phyloP scores from a whole-genome alignment of 192 early-diverging fungal species.

The Gonapodya prolifera region DNA sequence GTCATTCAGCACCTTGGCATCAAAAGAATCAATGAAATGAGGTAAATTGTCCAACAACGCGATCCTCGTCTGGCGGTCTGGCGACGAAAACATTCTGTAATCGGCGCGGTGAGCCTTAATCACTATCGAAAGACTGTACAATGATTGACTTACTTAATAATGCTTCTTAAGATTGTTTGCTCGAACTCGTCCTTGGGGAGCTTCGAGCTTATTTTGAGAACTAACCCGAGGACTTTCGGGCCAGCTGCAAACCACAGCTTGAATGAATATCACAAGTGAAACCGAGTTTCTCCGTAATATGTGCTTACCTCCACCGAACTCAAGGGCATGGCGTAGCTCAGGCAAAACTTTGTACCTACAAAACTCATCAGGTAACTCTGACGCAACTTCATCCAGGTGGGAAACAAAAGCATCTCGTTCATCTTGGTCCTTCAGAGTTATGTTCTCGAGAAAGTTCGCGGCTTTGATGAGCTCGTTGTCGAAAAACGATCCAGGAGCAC shows the following conservation, averaged over 20 bases:
- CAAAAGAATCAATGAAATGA: slow-evolving; percentile 53
- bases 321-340: slow-evolving; percentile 70
- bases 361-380: slow-evolving; percentile 68
- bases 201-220: slow-evolving; percentile 70
- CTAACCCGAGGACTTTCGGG: slow-evolving; percentile 57
- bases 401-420: slow-evolving; percentile 74
- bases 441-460: slow-evolving; percentile 79
- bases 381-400: slow-evolving; percentile 56
- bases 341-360: slow-evolving; percentile 88
- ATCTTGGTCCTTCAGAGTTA: slow-evolving; percentile 74
- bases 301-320: slow-evolving; percentile 52
- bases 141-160: slow-evolving; percentile 2
- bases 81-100: slow-evolving; percentile 73
- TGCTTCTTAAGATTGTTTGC: slow-evolving; percentile 34
- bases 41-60: slow-evolving; percentile 71
- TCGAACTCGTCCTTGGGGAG: slow-evolving; percentile 67
- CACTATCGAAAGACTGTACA: no score
- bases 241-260: slow-evolving; percentile 23
- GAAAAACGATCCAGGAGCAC: slow-evolving; percentile 53
- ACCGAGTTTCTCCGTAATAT: neutral
- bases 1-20: slow-evolving; percentile 52
- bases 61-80: slow-evolving; percentile 76
- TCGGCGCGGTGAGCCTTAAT: no score
- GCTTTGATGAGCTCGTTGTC: slow-evolving; percentile 71
- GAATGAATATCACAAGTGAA: slow-evolving; percentile 19